These are phyloP conservation scores for Yarrowia hollandica DNA, from an alignment of 805 yeast species.

Conservation along the genomic window DNA sequence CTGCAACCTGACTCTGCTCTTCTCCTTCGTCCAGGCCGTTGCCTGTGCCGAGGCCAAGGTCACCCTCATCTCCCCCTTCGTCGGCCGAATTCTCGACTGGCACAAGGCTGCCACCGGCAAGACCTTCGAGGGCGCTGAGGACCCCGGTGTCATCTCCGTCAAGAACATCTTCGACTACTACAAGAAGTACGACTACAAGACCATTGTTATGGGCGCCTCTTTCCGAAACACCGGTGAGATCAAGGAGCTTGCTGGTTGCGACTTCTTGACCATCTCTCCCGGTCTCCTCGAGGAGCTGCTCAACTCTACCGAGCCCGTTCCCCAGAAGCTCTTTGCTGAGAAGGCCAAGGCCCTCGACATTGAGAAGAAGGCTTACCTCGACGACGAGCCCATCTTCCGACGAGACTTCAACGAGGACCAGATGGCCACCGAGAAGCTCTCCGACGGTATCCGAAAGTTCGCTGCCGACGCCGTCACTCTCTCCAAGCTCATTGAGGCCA, in stretches of 20 bases:
- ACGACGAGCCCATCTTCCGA: conserved; percentile 89
- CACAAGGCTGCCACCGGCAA: conserved; percentile 92
- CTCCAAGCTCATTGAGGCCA: conserved; percentile 42
- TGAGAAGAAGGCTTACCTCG: conserved; percentile 74
- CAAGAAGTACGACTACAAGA: conserved; percentile 93
- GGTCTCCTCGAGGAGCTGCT: conserved; percentile 82
- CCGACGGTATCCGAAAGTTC: conserved; percentile 97
- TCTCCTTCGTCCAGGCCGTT: conserved; percentile 96
- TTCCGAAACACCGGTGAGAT: conserved; percentile 97
- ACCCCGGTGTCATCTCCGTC: conserved; percentile 96
- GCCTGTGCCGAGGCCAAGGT: conserved; percentile 98
- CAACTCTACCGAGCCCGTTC: conserved; percentile 76
- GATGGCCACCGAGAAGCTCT: conserved; percentile 96
- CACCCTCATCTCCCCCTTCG: conserved; percentile 97
- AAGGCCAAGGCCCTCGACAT: conserved; percentile 56
- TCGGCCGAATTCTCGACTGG: conserved; percentile 99
- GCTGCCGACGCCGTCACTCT: conserved; percentile 89
- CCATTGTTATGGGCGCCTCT: conserved; percentile 99
- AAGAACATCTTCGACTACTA: conserved; percentile 91
- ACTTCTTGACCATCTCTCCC: conserved; percentile 94
- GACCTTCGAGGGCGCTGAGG: conserved; percentile 73
- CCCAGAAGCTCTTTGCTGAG: conserved; percentile 73
- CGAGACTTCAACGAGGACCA: conserved; percentile 90
- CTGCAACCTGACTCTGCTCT: conserved; percentile 91
- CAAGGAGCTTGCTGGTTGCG: conserved; percentile 95